These are phyloP conservation scores for Melampsora americana DNA, from an alignment of 1,284 basidiomycete species.

Conservation along the genomic window DNA sequence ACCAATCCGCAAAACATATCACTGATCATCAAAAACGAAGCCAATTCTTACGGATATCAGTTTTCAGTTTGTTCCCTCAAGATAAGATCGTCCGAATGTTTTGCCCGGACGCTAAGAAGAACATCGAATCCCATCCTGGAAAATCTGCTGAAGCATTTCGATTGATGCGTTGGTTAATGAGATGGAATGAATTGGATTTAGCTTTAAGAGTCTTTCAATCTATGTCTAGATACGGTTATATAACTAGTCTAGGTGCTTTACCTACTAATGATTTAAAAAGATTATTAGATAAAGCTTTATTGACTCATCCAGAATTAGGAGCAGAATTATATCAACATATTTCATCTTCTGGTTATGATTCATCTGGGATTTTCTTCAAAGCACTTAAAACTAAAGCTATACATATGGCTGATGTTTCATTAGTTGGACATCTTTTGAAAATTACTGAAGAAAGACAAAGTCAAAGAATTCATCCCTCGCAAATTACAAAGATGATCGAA, in stretches of 20 bases:
- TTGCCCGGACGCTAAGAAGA: neutral
- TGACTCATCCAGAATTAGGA: constrained; percentile 26
- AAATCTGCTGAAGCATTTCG: constrained; percentile 42
- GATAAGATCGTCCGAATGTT: constrained; percentile 27
- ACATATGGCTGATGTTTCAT: constrained; percentile 28
- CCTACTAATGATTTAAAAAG: constrained; percentile 20
- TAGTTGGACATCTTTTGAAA: constrained; percentile 31
- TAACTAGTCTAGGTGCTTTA: constrained; percentile 24
- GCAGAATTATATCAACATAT: constrained; percentile 43
- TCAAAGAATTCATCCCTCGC: neutral
- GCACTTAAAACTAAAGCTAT: constrained; percentile 38
- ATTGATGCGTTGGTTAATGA: constrained; percentile 31
- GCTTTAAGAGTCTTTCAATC: constrained; percentile 37
- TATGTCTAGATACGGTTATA: constrained; percentile 37
- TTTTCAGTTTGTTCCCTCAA: constrained; percentile 27
- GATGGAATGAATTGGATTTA: constrained; percentile 34
- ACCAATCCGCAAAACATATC: constrained; percentile 20
- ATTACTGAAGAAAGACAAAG: constrained; percentile 5
- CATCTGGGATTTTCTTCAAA: constrained; percentile 11
- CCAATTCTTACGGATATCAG: constrained; percentile 11
- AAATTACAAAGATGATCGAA: constrained; percentile 15
- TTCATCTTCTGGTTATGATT: constrained; percentile 29
- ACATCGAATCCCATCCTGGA: constrained; percentile 38
- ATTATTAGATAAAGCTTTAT: constrained; percentile 21
- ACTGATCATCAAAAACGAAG: constrained; percentile 1